Evolutionary conservation across 2,329 filamentous ascomycete species (phyloP), one percentile per base, ranked within the genome.

Genomic region (Simplicillium sp.): DNA sequence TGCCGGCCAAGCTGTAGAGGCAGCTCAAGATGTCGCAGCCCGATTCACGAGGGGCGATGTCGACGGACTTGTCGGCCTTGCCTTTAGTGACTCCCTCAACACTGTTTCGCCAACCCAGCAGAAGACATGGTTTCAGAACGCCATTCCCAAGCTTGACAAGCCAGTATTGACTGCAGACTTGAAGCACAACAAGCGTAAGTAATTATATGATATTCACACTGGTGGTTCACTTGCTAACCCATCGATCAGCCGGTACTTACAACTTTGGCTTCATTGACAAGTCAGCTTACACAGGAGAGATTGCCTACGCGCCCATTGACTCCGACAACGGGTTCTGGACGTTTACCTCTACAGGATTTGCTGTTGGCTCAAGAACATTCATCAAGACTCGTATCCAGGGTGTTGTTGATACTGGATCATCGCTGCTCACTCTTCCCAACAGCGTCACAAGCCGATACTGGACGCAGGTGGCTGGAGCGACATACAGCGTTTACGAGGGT

Each of bases 101-200:
- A 80, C 75, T 2, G 73, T 84, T 44, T 54, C 69, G 53, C 81
- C 82, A 1, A 62, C 67, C 13, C 63, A 68, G 46, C 79, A 84
- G 48, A 80, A 79, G 61, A 87, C 82, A 9, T 87, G 86, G 59
- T 85, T 87, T 55, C 80, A 84, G 53, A 87, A 84, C 55, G 65
- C 83, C 48, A 73, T 75, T 57, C 47, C 58, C 14, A 58, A 65
- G n/a, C 73, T 87, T 17, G 70, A 75, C 20, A 61, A 75, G 58
- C 82, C 82, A 0, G 64, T 87, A 39, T 82, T 87, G 61, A 84
- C 82, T 1, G 81, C 79, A 25, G 73, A 81, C 46, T 69, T 88
- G 34, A 72, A 75, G 52, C 67, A 71, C 45, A 67, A n/a, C n/a
- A n/a, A n/a, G n/a, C n/a, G n/a, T n/a, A n/a, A n/a, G n/a, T n/a